Conservation (phyloP, 768 basidiomycete species). For the Tricholoma matsutake region DNA sequence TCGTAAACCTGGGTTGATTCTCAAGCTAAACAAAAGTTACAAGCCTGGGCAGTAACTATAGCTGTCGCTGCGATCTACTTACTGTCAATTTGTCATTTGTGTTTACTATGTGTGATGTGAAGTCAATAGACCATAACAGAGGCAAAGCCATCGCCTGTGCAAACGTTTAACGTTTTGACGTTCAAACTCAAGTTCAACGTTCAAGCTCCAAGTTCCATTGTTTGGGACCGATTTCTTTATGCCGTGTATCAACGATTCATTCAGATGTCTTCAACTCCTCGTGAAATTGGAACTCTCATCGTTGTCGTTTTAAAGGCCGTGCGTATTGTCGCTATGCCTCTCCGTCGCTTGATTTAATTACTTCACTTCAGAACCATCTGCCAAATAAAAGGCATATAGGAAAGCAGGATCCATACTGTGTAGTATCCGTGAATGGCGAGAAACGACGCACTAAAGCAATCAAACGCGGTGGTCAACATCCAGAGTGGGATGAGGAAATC, state of each 20-base stretch:
- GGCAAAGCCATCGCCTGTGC: not conserved
- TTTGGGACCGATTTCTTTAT: not conserved
- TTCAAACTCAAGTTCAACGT: not conserved
- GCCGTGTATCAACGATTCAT: not conserved
- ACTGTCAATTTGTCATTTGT: not conserved
- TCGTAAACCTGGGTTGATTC: constrained; percentile 67
- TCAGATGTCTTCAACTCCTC: constrained; percentile 57
- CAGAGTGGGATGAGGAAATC: constrained; percentile 98
- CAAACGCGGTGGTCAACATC: constrained; percentile 96
- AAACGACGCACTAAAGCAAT: constrained; percentile 90
- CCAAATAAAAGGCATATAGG: constrained; percentile 91
- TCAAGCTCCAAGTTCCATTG: not conserved
- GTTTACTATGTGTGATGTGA: not conserved
- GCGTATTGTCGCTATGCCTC: constrained; percentile 31
- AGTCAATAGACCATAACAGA: constrained; percentile 6
- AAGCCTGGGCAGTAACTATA: constrained; percentile 42
- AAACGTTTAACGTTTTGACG: not conserved
- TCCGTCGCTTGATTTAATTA: constrained; percentile 17
- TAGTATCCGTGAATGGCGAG: constrained; percentile 74
- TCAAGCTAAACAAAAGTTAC: constrained; percentile 55
- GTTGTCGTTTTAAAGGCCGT: constrained; percentile 94
- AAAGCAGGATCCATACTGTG: constrained; percentile 97
- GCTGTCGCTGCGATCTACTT: constrained; percentile 11
- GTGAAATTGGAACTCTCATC: constrained; percentile 89
- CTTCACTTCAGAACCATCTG: constrained; percentile 63